These are phyloP conservation scores for Anthostomella pinea DNA, from an alignment of 2,329 filamentous ascomycete genomes.

Conservation along the genomic window DNA sequence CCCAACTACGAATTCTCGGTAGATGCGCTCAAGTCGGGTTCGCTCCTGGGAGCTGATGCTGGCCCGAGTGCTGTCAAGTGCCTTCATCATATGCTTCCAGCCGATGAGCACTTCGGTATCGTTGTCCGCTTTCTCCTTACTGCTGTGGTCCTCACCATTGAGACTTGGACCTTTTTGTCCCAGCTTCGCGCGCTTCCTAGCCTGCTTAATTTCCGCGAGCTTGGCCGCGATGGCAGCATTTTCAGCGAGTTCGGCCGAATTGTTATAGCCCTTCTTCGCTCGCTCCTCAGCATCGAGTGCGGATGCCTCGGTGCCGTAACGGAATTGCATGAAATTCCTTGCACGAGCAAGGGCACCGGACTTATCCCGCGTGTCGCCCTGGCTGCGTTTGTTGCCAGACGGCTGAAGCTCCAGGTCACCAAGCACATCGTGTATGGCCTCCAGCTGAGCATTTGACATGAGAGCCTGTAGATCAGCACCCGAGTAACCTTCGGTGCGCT, in stretches of 20 bases:
- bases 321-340: slow-evolving; percentile 75
- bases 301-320: slow-evolving; percentile 65
- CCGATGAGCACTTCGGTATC: slow-evolving; percentile 72
- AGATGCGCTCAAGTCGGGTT: slow-evolving; percentile 73
- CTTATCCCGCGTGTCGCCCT: slow-evolving; percentile 35
- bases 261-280: slow-evolving; percentile 44
- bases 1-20: slow-evolving; percentile 87
- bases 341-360: slow-evolving; percentile 27
- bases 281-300: slow-evolving; percentile 37
- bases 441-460: slow-evolving; percentile 92
- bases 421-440: slow-evolving; percentile 92
- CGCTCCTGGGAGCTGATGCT: slow-evolving; percentile 81
- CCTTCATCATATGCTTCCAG: slow-evolving; percentile 79
- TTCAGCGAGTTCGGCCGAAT: slow-evolving; percentile 62
- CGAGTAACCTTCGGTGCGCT: slow-evolving; percentile 81
- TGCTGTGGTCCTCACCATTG: slow-evolving; percentile 22
- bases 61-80: slow-evolving; percentile 71
- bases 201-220: slow-evolving; percentile 72
- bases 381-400: slow-evolving; percentile 31
- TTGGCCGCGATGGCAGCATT: slow-evolving; percentile 78
- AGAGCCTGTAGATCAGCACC: slow-evolving; percentile 93
- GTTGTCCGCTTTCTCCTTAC: slow-evolving; percentile 41
- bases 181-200: slow-evolving; percentile 61
- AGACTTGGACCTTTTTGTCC: slow-evolving; percentile 35
- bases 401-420: slow-evolving; percentile 49